Base-by-base conservation (phyloP, 495 filamentous ascomycete species). In the Umbilicaria muhlenbergii region DNA sequence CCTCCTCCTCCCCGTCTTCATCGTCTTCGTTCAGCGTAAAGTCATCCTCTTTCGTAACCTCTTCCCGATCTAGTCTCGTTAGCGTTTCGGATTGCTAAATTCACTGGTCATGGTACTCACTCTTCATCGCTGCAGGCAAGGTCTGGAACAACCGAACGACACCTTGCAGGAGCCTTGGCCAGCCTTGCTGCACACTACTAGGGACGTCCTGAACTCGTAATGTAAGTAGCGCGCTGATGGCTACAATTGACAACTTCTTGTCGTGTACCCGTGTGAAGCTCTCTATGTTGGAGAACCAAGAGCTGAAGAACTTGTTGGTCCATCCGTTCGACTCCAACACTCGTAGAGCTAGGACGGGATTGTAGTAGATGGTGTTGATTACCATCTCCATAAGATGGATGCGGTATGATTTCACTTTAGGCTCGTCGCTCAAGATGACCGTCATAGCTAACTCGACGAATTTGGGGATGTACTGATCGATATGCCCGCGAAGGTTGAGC, bases 291-390 rank as follows among this genome's bases (percentile, higher is more conserved):
- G 83, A 81, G 62, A 98, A 98, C 91, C 91, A 98, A 31, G 86
- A 67, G 60, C 81, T 91, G 73, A 98, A 98, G 63, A 98, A 96
- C 64, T 92, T 94, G 63, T 96, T 96, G n/a, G 91, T 98, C 88
- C 85, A 94, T 44, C 75, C 79, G 43, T 89, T 86, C n/a, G 70
- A 59, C 61, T 98, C 91, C 34, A 98, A 69, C 15, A 92, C 73
- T 41, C 86, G 84, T 24, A 98, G 70, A 47, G 82, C 67, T 46
- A 94, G 72, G 32, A 71, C 58, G 2, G 91, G 86, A 64, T 94
- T 94, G 66, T 96, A 96, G 70, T 96, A 94, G 50, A 95, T 86
- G 41, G 81, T 81, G 62, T 98, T 96, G 71, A 98, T 91, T 41
- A 96, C 76, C 83, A 98, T 94, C 67, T 96, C 92, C 85, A 98